Evolutionary conservation across 805 yeast genomes (phyloP), one percentile per base, ranked within the genome.

Genomic region (Lachancea dasiensis): DNA sequence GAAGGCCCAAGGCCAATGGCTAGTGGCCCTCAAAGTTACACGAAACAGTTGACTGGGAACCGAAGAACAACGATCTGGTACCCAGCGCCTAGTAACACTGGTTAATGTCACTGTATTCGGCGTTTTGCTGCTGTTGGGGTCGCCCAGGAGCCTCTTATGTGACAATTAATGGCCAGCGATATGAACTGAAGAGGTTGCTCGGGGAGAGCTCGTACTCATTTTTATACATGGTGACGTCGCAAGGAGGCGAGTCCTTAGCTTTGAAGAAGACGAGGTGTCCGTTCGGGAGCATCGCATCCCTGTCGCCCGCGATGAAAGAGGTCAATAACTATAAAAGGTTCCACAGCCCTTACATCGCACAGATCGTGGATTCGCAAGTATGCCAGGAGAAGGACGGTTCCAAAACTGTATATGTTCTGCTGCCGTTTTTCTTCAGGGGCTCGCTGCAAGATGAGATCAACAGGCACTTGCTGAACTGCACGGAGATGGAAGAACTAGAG

Each of bases 151-250:
- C 69, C 6, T 63, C 87, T 8, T 52, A 67, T 15, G 40, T 57
- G 3, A 45, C 47, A 13, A 73, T 89, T 45, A 82, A 83, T 56
- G 74, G 75, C 39, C 68, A 74, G 25, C 65, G 67, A 33, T 84
- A 81, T 63, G 69, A 67, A 49, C 80, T 89, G 13, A 62, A 77
- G 38, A 71, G 76, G 42, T 68, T 89, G n/a, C 65, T 89, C 5
- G 95, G 95, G 7, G 97, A 87, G 63, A 95, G 95, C 2, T 94
- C 92, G 10, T 83, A 82, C 54, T 80, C 95, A 0, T 86, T 82
- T 49, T 95, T 86, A 6, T 89, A 89, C 53, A 65, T 86, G 16
- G 95, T 87, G 3, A 69, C 76, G 46, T 65, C 67, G 30, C 58
- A 67, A 18, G 48, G 56, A 8, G 64, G 68, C 46, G 64, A 70